Conservation (phyloP, 2,329 filamentous ascomycete genomes). For the Aspergillus caelatus region DNA sequence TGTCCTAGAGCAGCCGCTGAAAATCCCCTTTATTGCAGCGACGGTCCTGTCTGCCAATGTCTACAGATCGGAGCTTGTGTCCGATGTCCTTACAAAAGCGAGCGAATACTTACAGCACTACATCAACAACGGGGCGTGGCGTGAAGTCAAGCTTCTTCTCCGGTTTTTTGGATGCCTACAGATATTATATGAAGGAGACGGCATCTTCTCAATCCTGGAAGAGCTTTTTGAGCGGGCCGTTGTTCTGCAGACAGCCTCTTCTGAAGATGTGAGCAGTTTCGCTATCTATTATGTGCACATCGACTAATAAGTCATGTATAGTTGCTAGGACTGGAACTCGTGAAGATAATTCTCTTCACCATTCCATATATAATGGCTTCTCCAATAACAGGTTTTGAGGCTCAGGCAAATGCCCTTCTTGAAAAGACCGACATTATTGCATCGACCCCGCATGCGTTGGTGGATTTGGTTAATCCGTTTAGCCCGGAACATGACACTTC, state of each 20-base stretch:
- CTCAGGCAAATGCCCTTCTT: constrained; percentile 76
- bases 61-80: constrained; percentile 72
- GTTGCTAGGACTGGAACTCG: constrained; percentile 75
- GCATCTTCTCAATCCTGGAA: constrained; percentile 80
- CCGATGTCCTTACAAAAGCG: constrained; percentile 68
- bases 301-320: constrained; percentile 34
- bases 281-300: background rate
- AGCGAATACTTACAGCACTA: constrained; percentile 65
- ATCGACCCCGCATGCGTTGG: constrained; percentile 80
- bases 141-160: constrained; percentile 84
- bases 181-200: constrained; percentile 76
- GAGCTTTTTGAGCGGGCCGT: constrained; percentile 91
- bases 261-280: constrained; percentile 74
- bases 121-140: constrained; percentile 77
- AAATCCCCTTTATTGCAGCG: constrained; percentile 92
- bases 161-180: constrained; percentile 90
- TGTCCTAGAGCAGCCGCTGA: constrained; percentile 87
- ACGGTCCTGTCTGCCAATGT: constrained; percentile 79
- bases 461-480: constrained; percentile 85
- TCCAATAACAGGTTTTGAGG: constrained; percentile 68
- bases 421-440: constrained; percentile 96
- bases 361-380: constrained; percentile 87
- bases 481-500: constrained; percentile 63
- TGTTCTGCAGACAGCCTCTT: constrained; percentile 88
- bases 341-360: constrained; percentile 94